phyloP scores from a whole-genome alignment of 2,329 filamentous ascomycete species.

The Sporothrix dimorphospora region DNA sequence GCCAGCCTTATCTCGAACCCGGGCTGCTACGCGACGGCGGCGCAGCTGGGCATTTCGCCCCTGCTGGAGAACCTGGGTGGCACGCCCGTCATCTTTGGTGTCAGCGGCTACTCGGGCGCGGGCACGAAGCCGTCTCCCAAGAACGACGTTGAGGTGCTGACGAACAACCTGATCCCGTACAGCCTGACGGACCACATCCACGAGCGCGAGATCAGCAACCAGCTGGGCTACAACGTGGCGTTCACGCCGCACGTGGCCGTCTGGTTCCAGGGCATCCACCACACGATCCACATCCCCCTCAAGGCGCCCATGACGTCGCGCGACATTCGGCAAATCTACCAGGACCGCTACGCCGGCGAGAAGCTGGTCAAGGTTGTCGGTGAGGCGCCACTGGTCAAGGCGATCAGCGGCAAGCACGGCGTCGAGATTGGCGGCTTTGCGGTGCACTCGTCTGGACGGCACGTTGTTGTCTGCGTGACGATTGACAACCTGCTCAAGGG shows the following conservation, averaged over 20 bases:
- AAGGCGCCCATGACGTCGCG: conserved; percentile 84
- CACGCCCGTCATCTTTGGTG: conserved; percentile 82
- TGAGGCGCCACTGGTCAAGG: conserved; percentile 82
- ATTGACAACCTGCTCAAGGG: conserved; percentile 96
- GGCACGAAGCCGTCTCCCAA: conserved; percentile 93
- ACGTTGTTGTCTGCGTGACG: conserved; percentile 90
- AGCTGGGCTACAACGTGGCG: conserved; percentile 71
- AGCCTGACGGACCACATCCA: conserved; percentile 92
- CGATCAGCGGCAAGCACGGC: conserved; percentile 81
- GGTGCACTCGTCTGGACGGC: conserved; percentile 85
- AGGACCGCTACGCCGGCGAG: conserved; percentile 94
- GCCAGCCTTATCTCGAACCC: conserved; percentile 87
- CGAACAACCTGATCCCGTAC: conserved; percentile 88
- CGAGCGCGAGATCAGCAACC: conserved; percentile 83
- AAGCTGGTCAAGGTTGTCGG: conserved; percentile 91
- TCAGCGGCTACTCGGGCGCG: conserved; percentile 92
- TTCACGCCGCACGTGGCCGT: conserved; percentile 95
- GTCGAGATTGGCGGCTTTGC: conserved; percentile 95
- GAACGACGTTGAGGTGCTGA: conserved; percentile 84
- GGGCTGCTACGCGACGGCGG: conserved; percentile 92
- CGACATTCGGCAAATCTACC: conserved; percentile 91
- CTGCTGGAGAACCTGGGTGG: conserved; percentile 76
- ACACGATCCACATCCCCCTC: conserved; percentile 88
- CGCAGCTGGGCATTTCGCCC: conserved; percentile 86
- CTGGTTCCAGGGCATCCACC: conserved; percentile 95